Percentiles rank a stretch among this genome's conserved stretches.
Conservation (phyloP, 371 early-diverging fungal genomes). For the Lichtheimia ornata region DNA sequence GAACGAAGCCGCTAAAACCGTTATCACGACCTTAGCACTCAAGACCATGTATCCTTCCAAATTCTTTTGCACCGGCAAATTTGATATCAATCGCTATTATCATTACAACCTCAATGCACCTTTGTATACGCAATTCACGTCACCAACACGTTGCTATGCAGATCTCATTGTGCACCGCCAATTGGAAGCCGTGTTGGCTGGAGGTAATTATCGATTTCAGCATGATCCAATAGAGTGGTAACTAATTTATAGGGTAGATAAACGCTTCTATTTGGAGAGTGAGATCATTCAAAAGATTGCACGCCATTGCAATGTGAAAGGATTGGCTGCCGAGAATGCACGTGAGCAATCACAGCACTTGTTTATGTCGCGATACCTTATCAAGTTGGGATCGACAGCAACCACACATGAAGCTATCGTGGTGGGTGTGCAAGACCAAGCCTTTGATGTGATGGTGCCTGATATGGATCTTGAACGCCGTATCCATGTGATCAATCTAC, state of each 20-base stretch:
- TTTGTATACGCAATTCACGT: constrained; percentile 88
- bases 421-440: constrained; percentile 51
- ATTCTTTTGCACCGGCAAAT: constrained; percentile 82
- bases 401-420: constrained; percentile 43
- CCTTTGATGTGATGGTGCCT: constrained; percentile 66
- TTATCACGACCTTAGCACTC: constrained; percentile 57
- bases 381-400: constrained; percentile 17
- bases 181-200: constrained; percentile 35
- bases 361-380: constrained; percentile 60
- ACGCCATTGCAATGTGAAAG: constrained; percentile 68
- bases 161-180: constrained; percentile 93
- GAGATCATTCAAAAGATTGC: constrained; percentile 53
- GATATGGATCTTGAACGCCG: constrained; percentile 60
- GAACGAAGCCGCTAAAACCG: constrained; percentile 37
- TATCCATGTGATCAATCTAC: constrained; percentile 47
- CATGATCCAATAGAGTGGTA: neutral
- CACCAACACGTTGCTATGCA: constrained; percentile 94
- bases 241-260: constrained; percentile 22
- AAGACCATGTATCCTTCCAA: constrained; percentile 78
- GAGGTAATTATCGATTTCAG: constrained; percentile 12
- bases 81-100: constrained; percentile 57
- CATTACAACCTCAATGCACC: constrained; percentile 77
- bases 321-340: constrained; percentile 65
- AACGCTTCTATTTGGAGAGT: constrained; percentile 50
- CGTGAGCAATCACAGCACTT: constrained; percentile 73